Percentiles rank a stretch among this genome's conserved stretches.
phyloP scores from a whole-genome alignment of 306 rosid genomes.

The Glycine latifolia region DNA sequence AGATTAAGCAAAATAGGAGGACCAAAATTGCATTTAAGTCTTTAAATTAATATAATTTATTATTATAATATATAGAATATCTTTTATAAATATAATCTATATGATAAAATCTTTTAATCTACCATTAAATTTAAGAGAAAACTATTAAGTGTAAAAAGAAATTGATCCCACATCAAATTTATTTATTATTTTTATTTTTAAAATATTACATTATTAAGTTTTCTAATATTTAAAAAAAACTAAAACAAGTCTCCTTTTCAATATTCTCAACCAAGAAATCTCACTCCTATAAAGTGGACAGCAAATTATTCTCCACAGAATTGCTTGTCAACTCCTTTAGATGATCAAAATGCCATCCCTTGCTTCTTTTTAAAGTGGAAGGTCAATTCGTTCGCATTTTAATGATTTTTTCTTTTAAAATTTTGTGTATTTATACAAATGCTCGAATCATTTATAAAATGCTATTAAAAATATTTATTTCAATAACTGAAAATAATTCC shows the following conservation, averaged over 20 bases:
- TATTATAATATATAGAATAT: no score
- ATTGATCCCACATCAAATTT: background rate
- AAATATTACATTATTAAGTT: background rate
- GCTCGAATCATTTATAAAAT: background rate
- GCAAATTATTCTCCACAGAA: conserved; percentile 1
- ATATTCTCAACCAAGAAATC: conserved; percentile 15
- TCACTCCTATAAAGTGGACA: background rate
- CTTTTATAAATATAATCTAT: no score
- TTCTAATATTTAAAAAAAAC: background rate
- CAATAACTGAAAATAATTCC: background rate
- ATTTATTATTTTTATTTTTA: background rate
- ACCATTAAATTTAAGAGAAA: background rate
- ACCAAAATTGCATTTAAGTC: no score
- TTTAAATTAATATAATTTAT: no score
- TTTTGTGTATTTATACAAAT: background rate
- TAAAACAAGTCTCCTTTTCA: background rate
- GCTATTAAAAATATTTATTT: background rate
- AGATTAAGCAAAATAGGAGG: no score
- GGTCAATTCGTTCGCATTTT: background rate
- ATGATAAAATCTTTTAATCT: background rate
- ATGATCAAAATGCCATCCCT: background rate
- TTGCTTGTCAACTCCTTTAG: background rate
- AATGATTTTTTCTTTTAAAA: background rate
- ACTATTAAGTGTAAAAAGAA: background rate
- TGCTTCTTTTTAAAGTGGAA: background rate